Percentiles rank a stretch among this genome's conserved stretches.
phyloP scores from a whole-genome alignment of 495 filamentous ascomycete species.

The Sabuloglossum arenarium region DNA sequence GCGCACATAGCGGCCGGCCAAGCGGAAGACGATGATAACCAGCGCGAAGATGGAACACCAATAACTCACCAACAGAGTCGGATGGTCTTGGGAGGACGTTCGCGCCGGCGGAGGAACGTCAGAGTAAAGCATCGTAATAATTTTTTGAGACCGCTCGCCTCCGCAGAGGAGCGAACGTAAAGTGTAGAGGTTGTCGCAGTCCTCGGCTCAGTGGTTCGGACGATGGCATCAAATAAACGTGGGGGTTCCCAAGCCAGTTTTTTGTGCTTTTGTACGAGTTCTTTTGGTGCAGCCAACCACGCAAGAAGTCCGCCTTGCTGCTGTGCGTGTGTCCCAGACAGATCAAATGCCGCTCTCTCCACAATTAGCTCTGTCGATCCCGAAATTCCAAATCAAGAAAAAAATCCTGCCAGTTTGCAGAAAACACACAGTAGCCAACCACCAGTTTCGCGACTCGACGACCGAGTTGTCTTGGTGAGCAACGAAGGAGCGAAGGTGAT shows the following conservation, averaged over 20 bases:
- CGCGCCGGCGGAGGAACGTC: constrained; percentile 33
- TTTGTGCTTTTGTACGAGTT: too few relatives aligned
- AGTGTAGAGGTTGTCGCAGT: neutral
- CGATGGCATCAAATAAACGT: neutral
- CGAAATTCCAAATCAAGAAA: too few relatives aligned
- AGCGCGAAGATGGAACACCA: constrained; percentile 77
- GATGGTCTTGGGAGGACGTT: constrained; percentile 34
- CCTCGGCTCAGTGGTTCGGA: neutral
- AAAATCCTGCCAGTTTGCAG: too few relatives aligned
- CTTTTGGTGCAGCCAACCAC: too few relatives aligned
- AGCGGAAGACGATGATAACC: constrained; percentile 54
- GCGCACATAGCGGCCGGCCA: constrained; percentile 59
- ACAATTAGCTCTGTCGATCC: too few relatives aligned
- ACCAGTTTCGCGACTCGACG: too few relatives aligned
- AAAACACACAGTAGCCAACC: too few relatives aligned
- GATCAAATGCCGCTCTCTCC: too few relatives aligned
- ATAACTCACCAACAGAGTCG: constrained; percentile 78
- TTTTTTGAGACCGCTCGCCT: neutral
- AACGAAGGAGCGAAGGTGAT: too few relatives aligned
- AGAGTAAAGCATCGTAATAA: constrained; percentile 23
- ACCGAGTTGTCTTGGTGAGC: too few relatives aligned
- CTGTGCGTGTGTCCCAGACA: too few relatives aligned
- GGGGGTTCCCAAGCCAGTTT: neutral
- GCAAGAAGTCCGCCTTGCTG: too few relatives aligned
- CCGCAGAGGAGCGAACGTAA: constrained; percentile 1